These are phyloP conservation scores for Neurospora cerealis DNA, from an alignment of 495 filamentous ascomycete genomes.

Conservation along the genomic window DNA sequence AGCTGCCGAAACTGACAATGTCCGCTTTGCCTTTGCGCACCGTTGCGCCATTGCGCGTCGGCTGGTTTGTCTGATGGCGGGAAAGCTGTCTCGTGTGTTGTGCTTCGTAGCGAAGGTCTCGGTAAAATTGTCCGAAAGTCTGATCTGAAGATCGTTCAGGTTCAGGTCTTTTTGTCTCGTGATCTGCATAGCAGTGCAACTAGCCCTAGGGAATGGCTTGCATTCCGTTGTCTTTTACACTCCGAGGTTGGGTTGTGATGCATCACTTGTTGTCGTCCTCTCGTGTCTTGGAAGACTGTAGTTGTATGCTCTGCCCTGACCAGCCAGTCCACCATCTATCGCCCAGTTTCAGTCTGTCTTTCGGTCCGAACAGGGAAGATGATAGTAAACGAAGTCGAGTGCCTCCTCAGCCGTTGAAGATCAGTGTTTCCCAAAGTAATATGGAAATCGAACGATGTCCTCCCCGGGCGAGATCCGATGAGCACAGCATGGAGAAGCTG, in stretches of 20 bases:
- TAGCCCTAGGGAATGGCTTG: not conserved
- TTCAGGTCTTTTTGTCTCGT: not conserved
- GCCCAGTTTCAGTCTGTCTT: not conserved
- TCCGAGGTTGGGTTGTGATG: not conserved
- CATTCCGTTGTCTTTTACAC: not conserved
- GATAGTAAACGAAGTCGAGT: not conserved
- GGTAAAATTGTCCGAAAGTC: not conserved
- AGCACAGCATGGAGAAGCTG: not conserved
- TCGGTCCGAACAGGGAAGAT: not conserved
- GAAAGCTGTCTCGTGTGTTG: not conserved
- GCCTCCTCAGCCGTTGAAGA: not conserved
- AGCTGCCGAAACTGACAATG: not conserved
- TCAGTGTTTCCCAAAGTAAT: not conserved
- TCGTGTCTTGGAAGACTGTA: not conserved
- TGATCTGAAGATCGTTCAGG: not conserved
- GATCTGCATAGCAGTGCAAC: not conserved
- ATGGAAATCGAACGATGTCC: not conserved
- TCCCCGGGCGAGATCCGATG: not conserved
- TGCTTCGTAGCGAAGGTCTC: not conserved
- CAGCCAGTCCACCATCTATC: not conserved
- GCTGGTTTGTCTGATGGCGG: not conserved
- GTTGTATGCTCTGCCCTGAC: not conserved
- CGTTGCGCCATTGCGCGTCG: not conserved
- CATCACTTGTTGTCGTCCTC: not conserved
- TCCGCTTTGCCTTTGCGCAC: not conserved